Base-by-base conservation (phyloP, 2,329 filamentous ascomycete species). In the Chrysosphaeria jannelii region DNA sequence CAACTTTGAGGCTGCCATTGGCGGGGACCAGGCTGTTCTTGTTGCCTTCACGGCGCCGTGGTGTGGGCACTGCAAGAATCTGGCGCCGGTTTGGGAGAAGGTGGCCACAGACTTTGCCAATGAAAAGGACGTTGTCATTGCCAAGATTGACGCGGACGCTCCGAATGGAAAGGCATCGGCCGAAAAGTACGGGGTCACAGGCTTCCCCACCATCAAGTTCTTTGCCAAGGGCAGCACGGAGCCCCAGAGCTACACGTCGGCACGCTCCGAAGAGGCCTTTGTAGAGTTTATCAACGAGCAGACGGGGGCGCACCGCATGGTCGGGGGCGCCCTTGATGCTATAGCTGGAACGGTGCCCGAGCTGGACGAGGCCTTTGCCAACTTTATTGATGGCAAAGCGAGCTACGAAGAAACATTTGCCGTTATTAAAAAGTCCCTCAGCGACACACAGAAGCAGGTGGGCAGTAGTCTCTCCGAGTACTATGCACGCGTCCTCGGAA, bases 51-150 rank as follows among this genome's bases (percentile, higher is more conserved):
- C 88, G 35, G 81, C 85, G 25, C 79, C 85, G 25, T 93, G 81
- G 85, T 97, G 85, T 48, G 81, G 81, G 45, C 81, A 97, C 61
- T 97, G 85, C 72, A 97, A 97, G 57, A 68, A 39, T 37, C 67
- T 97, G 31, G 79, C 79, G 23, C 85, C 85, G 21, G 59, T 54
- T 34, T 97, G 78, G 75, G 85, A 97, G 48, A 62, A 61, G 24
- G 52, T 93, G 32, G 81, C 85, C 31, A 53, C 53, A 30, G 71
- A 78, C 47, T 97, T 55, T 47, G 55, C 56, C 33, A 58, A 53
- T 40, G 85, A 97, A 38, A 47, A 64, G 29, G 54, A 58, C 33
- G 75, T 97, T 31, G 42, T 90, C 21, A 65, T 97, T 38, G 85
- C 78, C 45, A 93, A 97, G 54, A 70, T 97, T 30, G 81, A 97